Percentiles rank a stretch among this genome's conserved stretches.
Evolutionary conservation across 1,284 basidiomycete genomes (phyloP).

Genomic region (Ustilago crameri): DNA sequence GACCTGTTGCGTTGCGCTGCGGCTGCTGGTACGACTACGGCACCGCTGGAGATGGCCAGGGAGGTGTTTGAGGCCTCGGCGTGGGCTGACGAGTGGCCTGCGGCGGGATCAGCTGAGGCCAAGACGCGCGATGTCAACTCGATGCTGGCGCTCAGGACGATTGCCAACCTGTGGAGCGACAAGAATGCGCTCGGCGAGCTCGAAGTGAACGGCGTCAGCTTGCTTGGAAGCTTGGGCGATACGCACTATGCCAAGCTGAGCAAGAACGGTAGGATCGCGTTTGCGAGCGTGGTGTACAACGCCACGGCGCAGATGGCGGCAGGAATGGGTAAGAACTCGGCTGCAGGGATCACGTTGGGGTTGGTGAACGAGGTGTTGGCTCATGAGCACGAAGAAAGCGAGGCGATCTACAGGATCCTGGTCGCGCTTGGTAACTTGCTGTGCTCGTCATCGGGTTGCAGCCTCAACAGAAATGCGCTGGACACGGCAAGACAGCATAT

Average conservation of each 20-base stretch:
- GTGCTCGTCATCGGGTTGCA: conserved; percentile 14
- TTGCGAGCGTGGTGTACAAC: conserved; percentile 83
- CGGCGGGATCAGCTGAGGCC: conserved; percentile 51
- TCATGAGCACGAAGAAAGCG: conserved; percentile 76
- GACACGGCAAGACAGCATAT: conserved; percentile 13
- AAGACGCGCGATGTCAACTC: conserved; percentile 86
- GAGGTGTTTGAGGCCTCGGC: conserved; percentile 78
- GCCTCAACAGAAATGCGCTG: conserved; percentile 13
- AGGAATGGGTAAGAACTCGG: conserved; percentile 8
- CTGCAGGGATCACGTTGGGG: conserved; percentile 41
- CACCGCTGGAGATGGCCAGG: conserved; percentile 74
- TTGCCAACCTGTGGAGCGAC: conserved; percentile 79
- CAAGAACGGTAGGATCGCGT: conserved; percentile 78
- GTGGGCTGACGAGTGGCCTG: conserved; percentile 74
- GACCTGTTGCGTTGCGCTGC: conserved; percentile 84
- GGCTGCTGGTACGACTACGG: conserved; percentile 72
- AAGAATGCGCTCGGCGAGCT: conserved; percentile 62
- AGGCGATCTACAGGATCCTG: conserved; percentile 83
- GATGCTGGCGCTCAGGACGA: conserved; percentile 81
- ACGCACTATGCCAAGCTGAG: conserved; percentile 70
- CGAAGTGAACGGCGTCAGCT: conserved; percentile 68
- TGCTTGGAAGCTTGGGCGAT: conserved; percentile 33
- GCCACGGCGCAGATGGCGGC: conserved; percentile 37
- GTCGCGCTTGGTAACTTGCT: conserved; percentile 83
- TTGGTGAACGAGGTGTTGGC: conserved; percentile 54